Evolutionary conservation across 2,329 filamentous ascomycete genomes (phyloP), one percentile per base, ranked within the genome.

Genomic region (Aschersonia sp.): DNA sequence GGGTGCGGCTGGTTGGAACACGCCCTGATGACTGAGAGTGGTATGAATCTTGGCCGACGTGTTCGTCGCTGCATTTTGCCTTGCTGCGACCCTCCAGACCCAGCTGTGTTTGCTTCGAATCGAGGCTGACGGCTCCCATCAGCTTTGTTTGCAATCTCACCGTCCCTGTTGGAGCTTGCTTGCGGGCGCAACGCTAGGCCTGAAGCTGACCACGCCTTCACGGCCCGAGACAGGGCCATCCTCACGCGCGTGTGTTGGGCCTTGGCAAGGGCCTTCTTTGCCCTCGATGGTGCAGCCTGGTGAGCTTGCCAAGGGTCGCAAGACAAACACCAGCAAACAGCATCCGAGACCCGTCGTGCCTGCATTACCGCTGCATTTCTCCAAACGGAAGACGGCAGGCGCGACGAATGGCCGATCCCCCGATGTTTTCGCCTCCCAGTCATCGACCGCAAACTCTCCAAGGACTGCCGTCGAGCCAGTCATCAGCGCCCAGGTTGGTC

Each of bases 341-440:
- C 56, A 53, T 49, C 51, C 57, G 49, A 65, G 63, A 52, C 57
- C 62, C 45, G 58, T 68, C 41, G 56, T 63, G 49, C 65, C 66
- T 50, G 66, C 60, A 48, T 61, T 68, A 44, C 66, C 66, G 45
- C 53, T 68, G 51, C 63, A 63, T 20, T 59, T 65, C 51, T 58
- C 63, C 46, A 68, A 65, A 53, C 64, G 65, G 48, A 60, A 66
- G 53, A 60, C 61, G 49, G 60, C 62, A 40, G 55, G 60, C 9
- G 55, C 60, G 29, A 58, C 62, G 12, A 45, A 40, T 40, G 35
- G 40, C 49, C 9, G 30, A 41, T 52, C 58, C 30, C 54, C 54
- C 48, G 48, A 54, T 30, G 44, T 46, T 48, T 41, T 50, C 46
- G 47, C 50, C 12, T 12, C 44, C 4, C 43, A 46, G 5, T 12